Evolutionary conservation across 192 early-diverging fungal genomes (phyloP).

Genomic region (Coemansia sp.): DNA sequence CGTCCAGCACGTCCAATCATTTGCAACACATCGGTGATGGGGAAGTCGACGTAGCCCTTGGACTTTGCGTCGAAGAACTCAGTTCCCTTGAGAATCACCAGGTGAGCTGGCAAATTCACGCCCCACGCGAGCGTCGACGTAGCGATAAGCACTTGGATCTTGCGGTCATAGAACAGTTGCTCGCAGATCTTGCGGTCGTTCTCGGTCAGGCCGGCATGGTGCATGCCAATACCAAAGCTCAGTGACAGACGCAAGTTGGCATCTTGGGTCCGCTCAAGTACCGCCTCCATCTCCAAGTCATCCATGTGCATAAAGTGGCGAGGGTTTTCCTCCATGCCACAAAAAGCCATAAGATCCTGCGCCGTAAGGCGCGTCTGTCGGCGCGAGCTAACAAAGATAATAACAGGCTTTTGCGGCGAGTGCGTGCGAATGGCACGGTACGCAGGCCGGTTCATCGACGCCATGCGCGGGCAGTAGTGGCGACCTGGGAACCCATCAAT

Average conservation of each 20-base stretch:
- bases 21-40: slow-evolving; percentile 97
- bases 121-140: slow-evolving; percentile 98
- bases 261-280: slow-evolving; percentile 76
- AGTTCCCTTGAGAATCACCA: slow-evolving; percentile 98
- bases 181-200: slow-evolving; percentile 84
- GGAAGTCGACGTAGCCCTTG: slow-evolving; percentile 91
- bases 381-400: slow-evolving; percentile 98
- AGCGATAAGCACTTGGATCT: slow-evolving; percentile 96
- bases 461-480: slow-evolving; percentile 98
- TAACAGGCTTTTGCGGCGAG: slow-evolving; percentile 90
- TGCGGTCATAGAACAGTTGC: slow-evolving; percentile 90
- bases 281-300: slow-evolving; percentile 66
- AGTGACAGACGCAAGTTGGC: slow-evolving; percentile 75
- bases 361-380: slow-evolving; percentile 96
- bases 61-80: slow-evolving; percentile 94
- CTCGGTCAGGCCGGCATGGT: slow-evolving; percentile 94
- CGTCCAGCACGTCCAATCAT: slow-evolving; percentile 99
- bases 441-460: slow-evolving; percentile 97
- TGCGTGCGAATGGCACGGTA: slow-evolving; percentile 94
- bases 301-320: slow-evolving; percentile 89
- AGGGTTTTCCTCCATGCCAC: slow-evolving; percentile 92
- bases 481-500: slow-evolving; percentile 97
- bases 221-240: slow-evolving; percentile 94
- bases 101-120: slow-evolving; percentile 94
- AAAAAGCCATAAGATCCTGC: slow-evolving; percentile 92